Evolutionary conservation across 495 filamentous ascomycete genomes (phyloP), one percentile per base, ranked within the genome.

Genomic region (Lindgomyces ingoldianus): DNA sequence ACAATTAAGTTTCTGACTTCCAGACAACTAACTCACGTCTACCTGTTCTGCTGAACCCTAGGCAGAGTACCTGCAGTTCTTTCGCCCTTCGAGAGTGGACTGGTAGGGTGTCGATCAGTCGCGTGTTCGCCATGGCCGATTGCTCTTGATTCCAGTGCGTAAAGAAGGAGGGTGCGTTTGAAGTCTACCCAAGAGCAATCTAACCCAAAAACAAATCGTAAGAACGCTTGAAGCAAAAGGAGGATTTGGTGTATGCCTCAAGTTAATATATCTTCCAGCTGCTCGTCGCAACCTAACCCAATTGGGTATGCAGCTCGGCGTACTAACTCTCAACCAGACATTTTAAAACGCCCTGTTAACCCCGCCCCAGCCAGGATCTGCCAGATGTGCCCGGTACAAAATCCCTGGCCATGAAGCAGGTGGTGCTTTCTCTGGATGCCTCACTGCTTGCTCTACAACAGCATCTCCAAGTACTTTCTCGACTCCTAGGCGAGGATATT

Each of bases 391-490:
- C 18, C 45, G 41, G 36, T 53, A 56, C 67, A 74, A 73, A 46
- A 65, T 73, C 4, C 70, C 74, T 33, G 73, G 74, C 42, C 74
- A 78, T 1, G 62, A 72, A 4, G 69, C 67, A 0, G 61, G 26
- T 1, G 80, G 80, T 18, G 78, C 79, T 69, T 82, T 82, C 11
- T 57, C 62, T 46, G 66, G 62, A n/a, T 66, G 71, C 52, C 53
- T 50, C 54, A 78, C 2, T 19, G 74, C 79, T 62, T 81, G 79
- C 26, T 73, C 42, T 14, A 76, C 78, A 0, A 83, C 76, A n/a
- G 73, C 73, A 74, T 81, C 75, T 0, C 78, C 76, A 27, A 83
- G 63, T 3, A 77, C 74, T 72, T 80, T 80, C 61, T 81, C 80
- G 14, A 77, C 74, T 33, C 74, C 74, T 29, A 76, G 44, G 12